Percentiles rank a stretch among this genome's conserved stretches.
Evolutionary conservation across 306 rosid genomes (phyloP).

Genomic region (Sophora flavescens): DNA sequence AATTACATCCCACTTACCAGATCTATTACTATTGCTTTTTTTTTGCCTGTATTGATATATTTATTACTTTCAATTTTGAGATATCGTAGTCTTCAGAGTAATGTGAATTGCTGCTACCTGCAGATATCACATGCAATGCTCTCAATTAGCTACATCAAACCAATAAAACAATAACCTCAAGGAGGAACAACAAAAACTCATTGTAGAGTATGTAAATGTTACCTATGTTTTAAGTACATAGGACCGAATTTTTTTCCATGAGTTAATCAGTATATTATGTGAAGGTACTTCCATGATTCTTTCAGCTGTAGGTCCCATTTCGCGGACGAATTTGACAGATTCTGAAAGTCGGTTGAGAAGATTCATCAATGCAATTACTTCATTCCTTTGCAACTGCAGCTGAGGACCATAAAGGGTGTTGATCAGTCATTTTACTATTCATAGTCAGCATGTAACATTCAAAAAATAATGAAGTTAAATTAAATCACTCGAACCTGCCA

Average conservation of each 20-base stretch:
- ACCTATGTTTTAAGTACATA: constrained; percentile 54
- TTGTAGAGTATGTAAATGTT: constrained; percentile 32
- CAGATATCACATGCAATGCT: constrained; percentile 35
- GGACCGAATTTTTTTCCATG: constrained; percentile 61
- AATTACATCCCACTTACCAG: constrained; percentile 27
- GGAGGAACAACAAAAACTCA: not conserved
- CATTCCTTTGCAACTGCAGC: constrained; percentile 94
- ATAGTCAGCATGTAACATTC: not conserved
- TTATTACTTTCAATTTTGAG: constrained; percentile 27
- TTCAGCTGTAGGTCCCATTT: constrained; percentile 73
- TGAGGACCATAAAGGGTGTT: constrained; percentile 36
- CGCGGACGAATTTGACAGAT: constrained; percentile 75
- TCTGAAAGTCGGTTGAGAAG: constrained; percentile 92
- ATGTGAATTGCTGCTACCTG: constrained; percentile 44
- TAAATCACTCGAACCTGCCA: not conserved
- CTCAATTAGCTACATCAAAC: constrained; percentile 28
- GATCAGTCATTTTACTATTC: constrained; percentile 15
- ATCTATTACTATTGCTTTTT: not conserved
- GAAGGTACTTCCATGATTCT: constrained; percentile 56
- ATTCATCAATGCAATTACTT: constrained; percentile 89
- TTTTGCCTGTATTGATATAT: constrained; percentile 26
- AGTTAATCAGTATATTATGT: constrained; percentile 45
- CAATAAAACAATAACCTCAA: not conserved
- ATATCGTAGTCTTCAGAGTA: constrained; percentile 39
- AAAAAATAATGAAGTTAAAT: not conserved